Evolutionary conservation across 192 early-diverging fungal genomes (phyloP), one percentile per base, ranked within the genome.

Genomic region (Globomyces pollinis-pini): DNA sequence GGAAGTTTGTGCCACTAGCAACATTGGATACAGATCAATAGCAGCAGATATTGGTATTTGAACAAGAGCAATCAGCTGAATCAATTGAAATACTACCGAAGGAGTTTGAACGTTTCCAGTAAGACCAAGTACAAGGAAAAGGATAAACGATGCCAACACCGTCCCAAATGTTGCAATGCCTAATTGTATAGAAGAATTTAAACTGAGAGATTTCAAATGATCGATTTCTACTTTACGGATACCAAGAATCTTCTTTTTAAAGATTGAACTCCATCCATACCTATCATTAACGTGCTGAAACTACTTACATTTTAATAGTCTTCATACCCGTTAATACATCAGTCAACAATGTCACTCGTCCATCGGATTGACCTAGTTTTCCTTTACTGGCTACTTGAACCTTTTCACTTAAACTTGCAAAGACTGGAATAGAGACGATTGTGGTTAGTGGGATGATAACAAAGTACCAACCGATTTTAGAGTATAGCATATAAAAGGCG

Each of bases 251-350:
- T n/a, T n/a, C n/a, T n/a, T n/a, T n/a, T n/a, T n/a, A n/a, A n/a
- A n/a, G n/a, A n/a, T n/a, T n/a, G 38, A 39, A 39, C 15, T 15
- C 15, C 20, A n/a, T 15, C 38, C 38, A 39, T 15, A 15, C 15
- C 20, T 15, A n/a, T 39, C 20, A 15, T 20, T n/a, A 39, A 39
- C 15, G 0, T 39, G 38, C 38, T 39, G 15, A 39, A 39, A 39
- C 38, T 39, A 20, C 72, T n/a, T 67, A 74, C 12, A 73, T 49
- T 66, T 98, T 98, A 54, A 98, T 85, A 16, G 95, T 89, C 18
- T 91, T 81, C 35, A 98, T 95, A 34, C 90, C 93, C 68, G 89
- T 75, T 41, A 94, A 72, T 58, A 90, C 74, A 68, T 98, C 92
- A 51, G 88, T 94, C 52, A 93, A 83, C 56, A 82, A 71, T 18